Percentiles rank a stretch among this genome's conserved stretches.
These are phyloP conservation scores for Pyrus bretschneideri DNA, from an alignment of 306 rosid genomes.

Conservation along the genomic window DNA sequence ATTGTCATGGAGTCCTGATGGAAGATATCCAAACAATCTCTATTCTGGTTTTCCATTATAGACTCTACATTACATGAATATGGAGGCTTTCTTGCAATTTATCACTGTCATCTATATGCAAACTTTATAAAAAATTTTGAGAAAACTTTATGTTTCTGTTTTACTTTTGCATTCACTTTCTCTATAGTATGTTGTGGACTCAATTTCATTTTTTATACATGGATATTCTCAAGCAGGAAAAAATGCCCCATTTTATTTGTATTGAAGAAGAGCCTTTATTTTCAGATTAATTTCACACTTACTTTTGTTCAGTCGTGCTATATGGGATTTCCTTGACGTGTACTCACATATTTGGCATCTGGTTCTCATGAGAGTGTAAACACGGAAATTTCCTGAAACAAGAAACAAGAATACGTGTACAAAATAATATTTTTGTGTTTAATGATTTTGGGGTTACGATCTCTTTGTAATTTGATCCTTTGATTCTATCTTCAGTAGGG, in stretches of 20 bases:
- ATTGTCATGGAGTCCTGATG: slow-evolving; percentile 93
- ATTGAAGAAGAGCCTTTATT: neutral
- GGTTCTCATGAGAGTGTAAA: slow-evolving; percentile 85
- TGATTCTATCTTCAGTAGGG: too few species aligned
- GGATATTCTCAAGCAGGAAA: neutral
- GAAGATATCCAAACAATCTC: slow-evolving; percentile 73
- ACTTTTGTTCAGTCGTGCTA: neutral
- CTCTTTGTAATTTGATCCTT: too few species aligned
- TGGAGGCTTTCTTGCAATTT: neutral
- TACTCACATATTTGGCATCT: slow-evolving; percentile 71
- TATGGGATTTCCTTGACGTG: slow-evolving; percentile 46
- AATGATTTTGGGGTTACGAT: too few species aligned
- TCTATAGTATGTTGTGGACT: too few species aligned
- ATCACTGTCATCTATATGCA: neutral
- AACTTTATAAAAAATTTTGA: neutral
- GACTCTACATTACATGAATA: slow-evolving; percentile 5
- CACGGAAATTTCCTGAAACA: too few species aligned
- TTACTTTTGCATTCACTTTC: neutral
- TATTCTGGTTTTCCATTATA: neutral
- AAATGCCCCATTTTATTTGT: neutral
- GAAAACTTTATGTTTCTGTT: neutral
- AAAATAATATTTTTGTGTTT: too few species aligned
- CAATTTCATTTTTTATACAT: neutral
- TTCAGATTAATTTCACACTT: neutral
- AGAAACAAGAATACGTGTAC: too few species aligned